Percentiles rank a stretch among this genome's conserved stretches.
Evolutionary conservation across 1,284 basidiomycete species (phyloP).

Genomic region (Pholiota adiposa): DNA sequence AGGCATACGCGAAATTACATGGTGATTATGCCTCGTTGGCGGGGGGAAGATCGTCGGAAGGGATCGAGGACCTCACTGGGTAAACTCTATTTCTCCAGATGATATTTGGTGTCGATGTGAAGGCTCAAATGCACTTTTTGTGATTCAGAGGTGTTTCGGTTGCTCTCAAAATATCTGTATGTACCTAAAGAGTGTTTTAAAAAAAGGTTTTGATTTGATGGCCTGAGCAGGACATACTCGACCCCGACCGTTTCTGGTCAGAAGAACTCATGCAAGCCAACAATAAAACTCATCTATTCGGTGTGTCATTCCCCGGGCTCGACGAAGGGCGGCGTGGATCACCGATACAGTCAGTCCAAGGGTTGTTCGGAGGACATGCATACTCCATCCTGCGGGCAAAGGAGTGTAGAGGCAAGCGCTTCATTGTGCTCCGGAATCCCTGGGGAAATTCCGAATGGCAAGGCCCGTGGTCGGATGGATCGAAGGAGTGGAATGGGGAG

Average conservation of each 20-base stretch:
- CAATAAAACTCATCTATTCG: slow-evolving; percentile 50
- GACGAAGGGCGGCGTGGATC: slow-evolving; percentile 7
- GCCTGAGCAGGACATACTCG: slow-evolving; percentile 37
- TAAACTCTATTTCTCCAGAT: slow-evolving; percentile 18
- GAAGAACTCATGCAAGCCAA: slow-evolving; percentile 45
- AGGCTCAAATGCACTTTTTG: background rate
- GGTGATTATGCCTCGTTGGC: slow-evolving; percentile 47
- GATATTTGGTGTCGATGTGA: too few species aligned
- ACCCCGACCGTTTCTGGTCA: slow-evolving; percentile 38
- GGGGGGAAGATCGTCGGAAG: slow-evolving; percentile 46
- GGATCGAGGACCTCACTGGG: slow-evolving; percentile 56
- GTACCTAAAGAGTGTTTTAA: background rate
- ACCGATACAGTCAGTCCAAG: slow-evolving; percentile 11
- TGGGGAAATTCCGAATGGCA: slow-evolving; percentile 55
- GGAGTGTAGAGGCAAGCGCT: slow-evolving; percentile 48
- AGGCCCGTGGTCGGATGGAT: slow-evolving; percentile 56
- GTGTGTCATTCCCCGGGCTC: slow-evolving; percentile 38
- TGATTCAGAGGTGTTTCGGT: slow-evolving; percentile 24
- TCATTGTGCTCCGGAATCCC: slow-evolving; percentile 53
- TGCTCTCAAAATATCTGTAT: slow-evolving; percentile 13
- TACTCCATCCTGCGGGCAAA: slow-evolving; percentile 53
- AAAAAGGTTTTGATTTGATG: background rate
- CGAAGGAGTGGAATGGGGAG: slow-evolving; percentile 53
- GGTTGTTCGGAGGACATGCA: slow-evolving; percentile 37
- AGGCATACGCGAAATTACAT: slow-evolving; percentile 56